These are phyloP conservation scores for Lentinula detonsa DNA, from an alignment of 768 basidiomycete genomes.

Conservation along the genomic window DNA sequence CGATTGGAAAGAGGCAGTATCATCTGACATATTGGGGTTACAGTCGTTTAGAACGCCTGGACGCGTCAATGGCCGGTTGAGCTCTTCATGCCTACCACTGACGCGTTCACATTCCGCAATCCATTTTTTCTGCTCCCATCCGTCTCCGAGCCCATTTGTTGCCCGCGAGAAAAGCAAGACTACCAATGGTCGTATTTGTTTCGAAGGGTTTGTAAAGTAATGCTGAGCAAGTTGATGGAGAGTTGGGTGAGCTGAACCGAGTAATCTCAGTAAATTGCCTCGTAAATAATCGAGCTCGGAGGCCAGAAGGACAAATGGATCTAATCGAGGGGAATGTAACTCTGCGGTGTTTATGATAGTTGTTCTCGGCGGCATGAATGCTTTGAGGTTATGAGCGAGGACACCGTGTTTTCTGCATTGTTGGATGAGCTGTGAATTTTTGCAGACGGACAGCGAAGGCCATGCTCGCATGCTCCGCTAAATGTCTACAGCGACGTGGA, in stretches of 20 bases:
- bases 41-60: constrained; percentile 86
- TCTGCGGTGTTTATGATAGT: background rate
- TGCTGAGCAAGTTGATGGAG: constrained; percentile 86
- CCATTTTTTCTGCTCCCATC: constrained; percentile 58
- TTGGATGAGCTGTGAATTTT: constrained; percentile 18
- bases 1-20: constrained; percentile 60
- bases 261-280: constrained; percentile 63
- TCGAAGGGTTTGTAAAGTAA: constrained; percentile 86
- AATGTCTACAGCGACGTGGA: constrained; percentile 7
- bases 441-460: constrained; percentile 1
- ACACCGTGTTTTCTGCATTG: constrained; percentile 24
- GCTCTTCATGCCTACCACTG: constrained; percentile 45
- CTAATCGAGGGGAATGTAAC: constrained; percentile 26
- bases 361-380: background rate
- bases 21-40: constrained; percentile 83
- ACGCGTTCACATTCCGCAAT: constrained; percentile 52
- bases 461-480: constrained; percentile 15
- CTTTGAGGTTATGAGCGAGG: constrained; percentile 30
- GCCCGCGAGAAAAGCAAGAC: constrained; percentile 89
- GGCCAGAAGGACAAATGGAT: constrained; percentile 68
- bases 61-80: constrained; percentile 75
- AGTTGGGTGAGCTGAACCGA: constrained; percentile 86
- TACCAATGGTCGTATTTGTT: constrained; percentile 85
- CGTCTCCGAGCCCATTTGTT: constrained; percentile 80
- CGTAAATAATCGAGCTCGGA: constrained; percentile 70